phyloP scores from a whole-genome alignment of 2,329 filamentous ascomycete genomes.

The Neofusicoccum umdonicola region DNA sequence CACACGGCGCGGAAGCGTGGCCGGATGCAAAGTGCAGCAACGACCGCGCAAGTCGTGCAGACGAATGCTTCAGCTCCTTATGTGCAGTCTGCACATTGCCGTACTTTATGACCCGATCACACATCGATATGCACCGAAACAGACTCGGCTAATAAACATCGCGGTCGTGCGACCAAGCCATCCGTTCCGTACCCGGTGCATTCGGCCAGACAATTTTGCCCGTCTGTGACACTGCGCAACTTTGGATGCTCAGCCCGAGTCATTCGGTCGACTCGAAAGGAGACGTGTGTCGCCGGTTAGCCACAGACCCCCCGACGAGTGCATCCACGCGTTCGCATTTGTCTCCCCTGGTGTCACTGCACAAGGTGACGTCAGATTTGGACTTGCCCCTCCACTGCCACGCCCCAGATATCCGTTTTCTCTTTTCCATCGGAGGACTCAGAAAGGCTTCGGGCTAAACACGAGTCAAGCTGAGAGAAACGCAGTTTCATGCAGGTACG shows the following conservation, averaged over 20 bases:
- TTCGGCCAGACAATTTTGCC: neutral
- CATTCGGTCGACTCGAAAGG: neutral
- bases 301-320: neutral
- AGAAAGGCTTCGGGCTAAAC: too few species aligned
- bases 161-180: neutral
- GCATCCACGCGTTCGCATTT: neutral
- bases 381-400: too few species aligned
- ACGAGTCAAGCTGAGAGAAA: neutral
- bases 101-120: neutral
- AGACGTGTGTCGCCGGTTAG: neutral
- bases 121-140: neutral
- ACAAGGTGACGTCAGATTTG: neutral
- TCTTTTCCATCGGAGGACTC: too few species aligned
- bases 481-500: slow-evolving; percentile 2
- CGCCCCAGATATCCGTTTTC: too few species aligned
- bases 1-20: too few species aligned
- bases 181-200: neutral
- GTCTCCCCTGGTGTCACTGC: neutral
- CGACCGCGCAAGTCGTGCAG: too few species aligned
- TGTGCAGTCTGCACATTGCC: neutral
- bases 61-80: too few species aligned
- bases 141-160: neutral
- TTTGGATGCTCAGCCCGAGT: neutral
- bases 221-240: neutral
- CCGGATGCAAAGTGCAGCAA: too few species aligned